Evolutionary conservation across 371 early-diverging fungal species (phyloP), one percentile per base, ranked within the genome.

Genomic region (Saksenaea vasiformis): DNA sequence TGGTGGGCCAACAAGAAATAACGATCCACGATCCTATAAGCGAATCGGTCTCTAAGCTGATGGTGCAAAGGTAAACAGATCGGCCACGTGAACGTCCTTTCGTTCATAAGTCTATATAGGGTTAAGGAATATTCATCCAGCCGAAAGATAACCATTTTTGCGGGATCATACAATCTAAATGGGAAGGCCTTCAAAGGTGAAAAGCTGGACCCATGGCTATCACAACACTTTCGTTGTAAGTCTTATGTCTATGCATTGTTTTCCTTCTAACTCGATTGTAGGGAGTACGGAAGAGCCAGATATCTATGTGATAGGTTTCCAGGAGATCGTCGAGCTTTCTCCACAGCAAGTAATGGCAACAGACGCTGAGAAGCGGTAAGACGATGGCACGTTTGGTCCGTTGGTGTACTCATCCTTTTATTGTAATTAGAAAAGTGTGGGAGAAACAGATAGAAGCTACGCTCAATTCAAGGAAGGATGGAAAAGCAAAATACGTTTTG

Each of bases 301-400:
- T 68, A 72, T 98, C 9, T 86, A 89, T 41, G 91, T 90, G 0
- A 83, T 98, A 53, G 97, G 94, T 3, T 91, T 98, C 56, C 96
- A 98, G 70, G 98, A 99, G 69, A 89, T 98, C 53, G 97, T 98
- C 17, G 92, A 96, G 70, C 71, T 99, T 35, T 94, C 87, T 31
- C 92, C 91, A 37, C 91, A 86, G 35, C 91, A 94, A 69, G 88
- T 64, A 56, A 88, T 94, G 67, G 82, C 92, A 0, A 90, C 93
- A 31, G 95, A 95, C 70, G 87, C 90, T 3, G 82, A 83, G 35
- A 83, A 83, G 64, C 68, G 79, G 79, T 81, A 69, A 41, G 51
- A n/a, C 27, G 41, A 19, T 44, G 14, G 35, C 0, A 39, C 47
- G 5, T 15, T 19, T 26, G 19, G 11, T 3, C 26, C 17, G 26